A percentile compares a stretch with the other conserved stretches of the same genome.
phyloP scores from a whole-genome alignment of 495 filamentous ascomycete species.

The Aspergillus ellipticus region DNA sequence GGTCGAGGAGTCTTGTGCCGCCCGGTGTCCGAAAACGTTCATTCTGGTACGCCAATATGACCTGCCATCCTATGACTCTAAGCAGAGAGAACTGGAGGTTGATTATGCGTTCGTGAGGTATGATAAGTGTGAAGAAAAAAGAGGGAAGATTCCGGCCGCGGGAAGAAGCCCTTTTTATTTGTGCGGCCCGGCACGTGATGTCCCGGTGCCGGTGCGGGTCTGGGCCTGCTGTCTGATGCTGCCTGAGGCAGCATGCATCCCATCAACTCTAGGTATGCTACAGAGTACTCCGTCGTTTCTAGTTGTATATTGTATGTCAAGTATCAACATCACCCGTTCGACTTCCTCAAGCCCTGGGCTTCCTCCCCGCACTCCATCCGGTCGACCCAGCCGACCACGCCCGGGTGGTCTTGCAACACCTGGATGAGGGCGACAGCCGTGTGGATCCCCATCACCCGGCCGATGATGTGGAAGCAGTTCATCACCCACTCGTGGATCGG shows the following conservation, averaged over 20 bases:
- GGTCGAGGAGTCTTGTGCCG: slow-evolving; percentile 33
- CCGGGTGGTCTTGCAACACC: neutral
- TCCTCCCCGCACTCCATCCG: too few species aligned
- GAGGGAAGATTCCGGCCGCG: too few species aligned
- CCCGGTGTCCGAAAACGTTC: slow-evolving; percentile 17
- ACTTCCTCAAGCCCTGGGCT: too few species aligned
- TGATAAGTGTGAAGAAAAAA: slow-evolving; percentile 43
- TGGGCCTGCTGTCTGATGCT: too few species aligned
- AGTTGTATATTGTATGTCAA: too few species aligned
- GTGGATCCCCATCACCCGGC: neutral
- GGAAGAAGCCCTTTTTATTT: neutral
- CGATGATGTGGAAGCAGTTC: neutral
- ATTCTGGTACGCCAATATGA: slow-evolving; percentile 55
- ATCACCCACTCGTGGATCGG: neutral
- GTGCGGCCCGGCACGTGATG: too few species aligned
- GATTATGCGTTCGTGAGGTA: slow-evolving; percentile 51
- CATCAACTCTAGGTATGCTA: too few species aligned
- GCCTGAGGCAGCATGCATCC: too few species aligned
- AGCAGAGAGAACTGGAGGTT: slow-evolving; percentile 41
- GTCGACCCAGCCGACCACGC: neutral
- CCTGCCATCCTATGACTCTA: slow-evolving; percentile 43
- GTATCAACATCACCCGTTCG: too few species aligned
- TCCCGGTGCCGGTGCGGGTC: too few species aligned
- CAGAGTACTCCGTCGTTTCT: too few species aligned
- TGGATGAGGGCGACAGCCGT: neutral